A percentile compares a stretch with the other conserved stretches of the same genome.
Evolutionary conservation across 345 rosid species (phyloP).

Genomic region (Cochlearia excelsa): DNA sequence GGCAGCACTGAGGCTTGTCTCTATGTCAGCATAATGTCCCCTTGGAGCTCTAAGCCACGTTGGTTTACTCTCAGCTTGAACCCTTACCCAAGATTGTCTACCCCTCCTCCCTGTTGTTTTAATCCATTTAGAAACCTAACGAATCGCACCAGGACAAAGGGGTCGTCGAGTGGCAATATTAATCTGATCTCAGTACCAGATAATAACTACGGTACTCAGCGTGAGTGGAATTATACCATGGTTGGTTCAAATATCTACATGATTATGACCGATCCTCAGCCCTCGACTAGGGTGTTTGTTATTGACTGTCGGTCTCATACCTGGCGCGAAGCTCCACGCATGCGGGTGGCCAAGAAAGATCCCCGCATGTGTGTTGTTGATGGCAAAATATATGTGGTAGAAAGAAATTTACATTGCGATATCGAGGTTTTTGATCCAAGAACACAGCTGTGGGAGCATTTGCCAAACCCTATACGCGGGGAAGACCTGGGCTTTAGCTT

Average conservation of each 20-base stretch:
- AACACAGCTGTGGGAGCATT: not conserved
- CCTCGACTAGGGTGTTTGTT: too few species aligned
- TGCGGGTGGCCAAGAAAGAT: not conserved
- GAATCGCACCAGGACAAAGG: too few species aligned
- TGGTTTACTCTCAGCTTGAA: not conserved
- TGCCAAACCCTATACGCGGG: not conserved
- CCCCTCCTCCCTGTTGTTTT: too few species aligned
- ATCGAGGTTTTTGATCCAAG: not conserved
- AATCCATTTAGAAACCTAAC: too few species aligned
- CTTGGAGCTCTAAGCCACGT: not conserved
- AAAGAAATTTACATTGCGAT: not conserved
- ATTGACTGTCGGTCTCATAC: not conserved
- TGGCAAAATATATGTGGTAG: conserved; percentile 2
- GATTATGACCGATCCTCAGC: too few species aligned
- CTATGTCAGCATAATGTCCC: not conserved
- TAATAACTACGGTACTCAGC: too few species aligned
- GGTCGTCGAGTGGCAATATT: not conserved
- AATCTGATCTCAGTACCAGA: not conserved
- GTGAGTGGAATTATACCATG: too few species aligned
- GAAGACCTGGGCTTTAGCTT: not conserved
- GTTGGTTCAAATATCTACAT: too few species aligned
- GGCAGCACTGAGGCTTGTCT: not conserved
- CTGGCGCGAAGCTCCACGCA: conserved; percentile 1
- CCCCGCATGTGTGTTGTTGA: not conserved
- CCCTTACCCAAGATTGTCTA: too few species aligned